Conservation (phyloP, 768 basidiomycete species). For the Hericium coralloides region DNA sequence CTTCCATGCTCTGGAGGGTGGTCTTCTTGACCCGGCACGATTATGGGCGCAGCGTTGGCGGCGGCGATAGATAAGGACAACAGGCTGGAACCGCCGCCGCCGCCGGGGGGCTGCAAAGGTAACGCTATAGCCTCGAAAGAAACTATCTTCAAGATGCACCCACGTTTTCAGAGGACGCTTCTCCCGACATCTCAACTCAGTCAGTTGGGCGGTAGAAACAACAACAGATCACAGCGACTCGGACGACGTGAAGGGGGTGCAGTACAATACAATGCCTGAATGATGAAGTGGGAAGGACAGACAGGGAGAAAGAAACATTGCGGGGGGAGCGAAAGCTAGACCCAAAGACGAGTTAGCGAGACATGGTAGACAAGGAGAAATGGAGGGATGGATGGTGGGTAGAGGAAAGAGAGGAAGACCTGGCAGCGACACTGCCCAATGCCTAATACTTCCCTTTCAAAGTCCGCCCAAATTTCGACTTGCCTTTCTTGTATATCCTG, state of each 20-base stretch:
- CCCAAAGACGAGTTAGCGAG: constrained; percentile 6
- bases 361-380: constrained; percentile 4
- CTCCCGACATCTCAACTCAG: constrained; percentile 8
- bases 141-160: neutral
- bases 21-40: constrained; percentile 18
- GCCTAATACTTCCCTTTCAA: constrained; percentile 2
- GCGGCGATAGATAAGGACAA: constrained; percentile 65
- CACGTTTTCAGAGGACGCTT: constrained; percentile 1
- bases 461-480: constrained; percentile 9
- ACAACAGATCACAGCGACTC: neutral
- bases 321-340: constrained; percentile 1
- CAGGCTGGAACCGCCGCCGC: constrained; percentile 32
- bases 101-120: constrained; percentile 1
- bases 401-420: neutral
- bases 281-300: constrained; percentile 1
- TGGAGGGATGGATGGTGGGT: neutral
- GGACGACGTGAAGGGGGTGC: constrained; percentile 2
- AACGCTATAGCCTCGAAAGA: neutral
- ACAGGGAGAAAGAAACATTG: constrained; percentile 13
- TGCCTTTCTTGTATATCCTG: constrained; percentile 1
- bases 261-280: constrained; percentile 2
- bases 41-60: constrained; percentile 39
- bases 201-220: neutral
- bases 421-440: neutral
- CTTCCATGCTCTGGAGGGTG: constrained; percentile 9